Percentiles rank a stretch among this genome's conserved stretches.
phyloP scores from a whole-genome alignment of 495 filamentous ascomycete species.

The Geoglossum glabrum region DNA sequence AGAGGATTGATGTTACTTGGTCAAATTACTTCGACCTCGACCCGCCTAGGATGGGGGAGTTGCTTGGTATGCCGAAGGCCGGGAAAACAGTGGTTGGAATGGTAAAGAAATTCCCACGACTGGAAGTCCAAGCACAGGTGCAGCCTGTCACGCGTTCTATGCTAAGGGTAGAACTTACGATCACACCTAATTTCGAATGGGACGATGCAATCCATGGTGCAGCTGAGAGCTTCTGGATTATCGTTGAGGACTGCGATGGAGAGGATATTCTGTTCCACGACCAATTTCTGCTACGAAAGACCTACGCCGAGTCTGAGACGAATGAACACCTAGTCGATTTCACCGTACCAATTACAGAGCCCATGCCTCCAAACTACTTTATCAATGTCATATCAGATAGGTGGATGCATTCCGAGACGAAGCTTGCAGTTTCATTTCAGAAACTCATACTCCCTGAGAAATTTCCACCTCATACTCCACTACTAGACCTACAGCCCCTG shows the following conservation, averaged over 20 bases:
- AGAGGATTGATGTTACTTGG: conserved; percentile 90
- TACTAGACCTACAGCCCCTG: conserved; percentile 78
- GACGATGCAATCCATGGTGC: conserved; percentile 72
- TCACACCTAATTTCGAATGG: conserved; percentile 93
- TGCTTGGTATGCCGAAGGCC: conserved; percentile 79
- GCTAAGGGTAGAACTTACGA: conserved; percentile 82
- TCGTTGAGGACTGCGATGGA: conserved; percentile 93
- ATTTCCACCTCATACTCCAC: conserved; percentile 79
- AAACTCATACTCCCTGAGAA: conserved; percentile 87
- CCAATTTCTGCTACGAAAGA: conserved; percentile 73
- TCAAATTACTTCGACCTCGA: conserved; percentile 86
- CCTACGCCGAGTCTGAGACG: conserved; percentile 58
- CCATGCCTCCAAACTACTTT: conserved; percentile 98
- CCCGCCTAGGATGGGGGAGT: conserved; percentile 88
- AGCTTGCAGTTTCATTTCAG: conserved; percentile 81
- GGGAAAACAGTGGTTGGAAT: conserved; percentile 69
- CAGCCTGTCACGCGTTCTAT: conserved; percentile 91
- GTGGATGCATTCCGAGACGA: conserved; percentile 96
- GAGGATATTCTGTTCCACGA: conserved; percentile 94
- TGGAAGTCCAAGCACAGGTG: conserved; percentile 80
- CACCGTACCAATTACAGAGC: conserved; percentile 87
- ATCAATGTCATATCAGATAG: conserved; percentile 83
- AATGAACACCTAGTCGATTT: conserved; percentile 97
- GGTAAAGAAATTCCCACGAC: conserved; percentile 78
- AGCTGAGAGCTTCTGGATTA: conserved; percentile 87